Evolutionary conservation across 2,329 filamentous ascomycete genomes (phyloP), one percentile per base, ranked within the genome.

Genomic region (Fusarium sp.): DNA sequence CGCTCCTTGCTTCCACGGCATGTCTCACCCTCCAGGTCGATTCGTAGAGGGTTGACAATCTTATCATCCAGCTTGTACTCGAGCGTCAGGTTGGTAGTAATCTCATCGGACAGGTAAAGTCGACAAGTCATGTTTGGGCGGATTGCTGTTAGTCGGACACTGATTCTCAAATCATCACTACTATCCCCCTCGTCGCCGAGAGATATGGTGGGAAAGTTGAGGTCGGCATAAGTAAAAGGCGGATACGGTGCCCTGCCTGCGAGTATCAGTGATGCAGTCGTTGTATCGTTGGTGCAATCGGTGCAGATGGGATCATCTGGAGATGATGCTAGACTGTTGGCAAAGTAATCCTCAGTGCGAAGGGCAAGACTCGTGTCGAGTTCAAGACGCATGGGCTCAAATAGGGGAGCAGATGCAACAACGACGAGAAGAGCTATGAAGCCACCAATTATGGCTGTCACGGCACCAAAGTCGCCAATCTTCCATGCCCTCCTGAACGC

Each of bases 171-270:
- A n/a, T 67, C 57, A 7, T 66, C 53, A 1, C 42, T 42, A 4
- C 44, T 34, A 5, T 49, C 11, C 23, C 61, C 40, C 29, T 62
- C 38, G 25, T 74, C 71, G 13, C 63, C 63, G 16, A 75, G 13
- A 9, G 60, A 57, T 3, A 78, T 31, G 1, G 62, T 64, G 6
- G 76, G 77, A 23, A 79, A 68, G 33, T 72, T 74, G 36, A 74
- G 70, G 59, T 75, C 64, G 11, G 77, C 75, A 62, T 76, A 81
- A 0, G 81, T 82, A 46, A 79, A 81, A 0, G 57, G 51, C 0
- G 81, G 79, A 20, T 79, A 82, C 0, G 77, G 73, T 0, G 79
- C 65, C 42, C 80, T 79, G 3, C 72, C 76, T 0, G 74, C 68
- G 2, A 82, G 74, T 3, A 81, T 76, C 3, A 82, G 65, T 0